Evolutionary conservation across 1,139 yeast genomes (phyloP).

Genomic region (Geotrichum cucujoidarum): DNA sequence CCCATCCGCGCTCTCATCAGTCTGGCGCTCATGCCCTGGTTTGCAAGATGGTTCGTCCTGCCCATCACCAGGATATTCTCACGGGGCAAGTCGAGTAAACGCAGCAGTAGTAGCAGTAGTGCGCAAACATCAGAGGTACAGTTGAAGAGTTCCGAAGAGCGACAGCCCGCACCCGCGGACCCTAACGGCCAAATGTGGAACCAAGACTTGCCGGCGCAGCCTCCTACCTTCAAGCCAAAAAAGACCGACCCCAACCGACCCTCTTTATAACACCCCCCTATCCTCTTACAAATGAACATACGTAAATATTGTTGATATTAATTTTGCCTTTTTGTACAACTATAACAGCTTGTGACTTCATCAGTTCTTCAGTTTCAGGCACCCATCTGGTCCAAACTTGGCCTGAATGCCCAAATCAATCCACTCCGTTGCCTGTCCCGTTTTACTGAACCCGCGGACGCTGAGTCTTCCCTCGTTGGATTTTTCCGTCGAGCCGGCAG

Average conservation of each 20-base stretch:
- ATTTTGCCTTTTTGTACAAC: neutral
- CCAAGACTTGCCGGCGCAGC: slow-evolving; percentile 14
- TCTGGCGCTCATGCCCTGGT: slow-evolving; percentile 59
- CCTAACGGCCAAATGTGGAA: slow-evolving; percentile 18
- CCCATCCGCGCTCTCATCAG: slow-evolving; percentile 60
- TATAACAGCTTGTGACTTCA: neutral
- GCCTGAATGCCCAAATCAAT: slow-evolving; percentile 29
- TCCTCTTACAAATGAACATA: neutral
- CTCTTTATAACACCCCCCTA: slow-evolving; percentile 2
- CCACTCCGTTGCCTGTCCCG: slow-evolving; percentile 28
- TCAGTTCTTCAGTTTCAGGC: slow-evolving; percentile 36
- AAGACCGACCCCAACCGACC: slow-evolving; percentile 12
- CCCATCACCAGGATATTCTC: slow-evolving; percentile 46
- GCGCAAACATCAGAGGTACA: neutral
- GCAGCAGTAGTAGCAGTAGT: neutral
- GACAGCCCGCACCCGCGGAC: slow-evolving; percentile 8
- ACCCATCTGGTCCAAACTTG: slow-evolving; percentile 32
- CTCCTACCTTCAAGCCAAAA: slow-evolving; percentile 14
- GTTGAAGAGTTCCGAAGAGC: neutral
- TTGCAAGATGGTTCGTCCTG: slow-evolving; percentile 54
- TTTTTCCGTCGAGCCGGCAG: slow-evolving; percentile 24
- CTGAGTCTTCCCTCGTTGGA: slow-evolving; percentile 20
- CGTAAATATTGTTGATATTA: neutral
- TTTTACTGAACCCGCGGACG: slow-evolving; percentile 29
- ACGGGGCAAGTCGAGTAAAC: neutral